A percentile compares a stretch with the other conserved stretches of the same genome.
These are phyloP conservation scores for Rhytidhysteron rufulum DNA, from an alignment of 2,329 filamentous ascomycete genomes.

Conservation along the genomic window DNA sequence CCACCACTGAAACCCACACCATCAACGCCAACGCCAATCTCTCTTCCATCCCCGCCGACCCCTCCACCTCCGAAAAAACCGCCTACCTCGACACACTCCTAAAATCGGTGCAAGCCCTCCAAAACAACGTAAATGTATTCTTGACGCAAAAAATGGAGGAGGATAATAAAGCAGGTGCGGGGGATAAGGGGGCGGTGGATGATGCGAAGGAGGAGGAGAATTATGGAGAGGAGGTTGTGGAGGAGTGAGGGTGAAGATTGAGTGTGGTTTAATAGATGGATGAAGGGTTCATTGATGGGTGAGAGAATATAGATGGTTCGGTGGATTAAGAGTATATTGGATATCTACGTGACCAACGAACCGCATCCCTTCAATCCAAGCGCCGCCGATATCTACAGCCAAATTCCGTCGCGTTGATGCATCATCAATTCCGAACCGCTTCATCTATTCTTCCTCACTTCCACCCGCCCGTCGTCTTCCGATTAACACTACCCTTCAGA, in stretches of 20 bases:
- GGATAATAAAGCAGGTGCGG: conserved; percentile 50
- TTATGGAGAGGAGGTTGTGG: conserved; percentile 77
- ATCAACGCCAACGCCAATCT: conserved; percentile 19
- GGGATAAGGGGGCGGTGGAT: conserved; percentile 18
- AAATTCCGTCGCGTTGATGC: too few relatives aligned
- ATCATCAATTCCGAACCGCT: too few relatives aligned
- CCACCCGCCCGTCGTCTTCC: conserved; percentile 7
- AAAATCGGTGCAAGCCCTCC: conserved; percentile 54
- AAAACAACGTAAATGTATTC: conserved; percentile 65
- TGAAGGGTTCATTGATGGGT: too few relatives aligned
- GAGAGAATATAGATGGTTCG: too few relatives aligned
- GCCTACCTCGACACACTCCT: conserved; percentile 60
- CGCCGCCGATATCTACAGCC: too few relatives aligned
- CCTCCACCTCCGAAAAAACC: conserved; percentile 49
- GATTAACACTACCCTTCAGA: conserved; percentile 31
- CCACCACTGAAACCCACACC: conserved; percentile 36
- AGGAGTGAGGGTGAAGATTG: conserved; percentile 50
- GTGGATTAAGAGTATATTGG: too few relatives aligned
- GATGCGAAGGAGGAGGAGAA: conserved; percentile 59
- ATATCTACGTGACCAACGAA: too few relatives aligned
- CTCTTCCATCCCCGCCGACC: conserved; percentile 14
- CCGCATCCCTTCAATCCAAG: too few relatives aligned
- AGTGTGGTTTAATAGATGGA: too few relatives aligned
- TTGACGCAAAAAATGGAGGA: conserved; percentile 72
- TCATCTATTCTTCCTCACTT: neutral